phyloP scores from a whole-genome alignment of 2,329 filamentous ascomycete species.

The Cladosporium sphaerospermum region DNA sequence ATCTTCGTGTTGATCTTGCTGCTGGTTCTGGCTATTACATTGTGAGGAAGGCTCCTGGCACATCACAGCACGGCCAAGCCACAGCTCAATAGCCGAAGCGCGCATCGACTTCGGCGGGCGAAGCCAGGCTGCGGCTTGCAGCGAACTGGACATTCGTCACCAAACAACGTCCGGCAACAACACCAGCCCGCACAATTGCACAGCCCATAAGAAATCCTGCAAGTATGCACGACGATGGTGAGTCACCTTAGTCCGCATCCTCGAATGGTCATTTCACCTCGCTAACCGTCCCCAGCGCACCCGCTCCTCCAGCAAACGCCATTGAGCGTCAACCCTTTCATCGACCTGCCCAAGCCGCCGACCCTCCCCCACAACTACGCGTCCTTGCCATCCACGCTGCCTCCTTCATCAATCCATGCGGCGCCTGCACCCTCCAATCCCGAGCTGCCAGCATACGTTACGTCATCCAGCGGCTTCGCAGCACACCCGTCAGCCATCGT shows the following conservation, averaged over 20 bases:
- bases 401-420: slow-evolving; percentile 58
- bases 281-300: slow-evolving; percentile 50
- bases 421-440: slow-evolving; percentile 30
- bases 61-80: slow-evolving; percentile 12
- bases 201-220: slow-evolving; percentile 5
- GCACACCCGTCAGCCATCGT: slow-evolving; percentile 84
- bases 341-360: slow-evolving; percentile 80
- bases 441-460: slow-evolving; percentile 60
- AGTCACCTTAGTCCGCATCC: background rate
- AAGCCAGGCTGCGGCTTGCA: background rate
- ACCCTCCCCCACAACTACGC: slow-evolving; percentile 96
- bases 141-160: background rate
- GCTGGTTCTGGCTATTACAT: slow-evolving; percentile 67
- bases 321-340: slow-evolving; percentile 87
- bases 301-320: slow-evolving; percentile 87
- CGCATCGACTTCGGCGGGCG: background rate
- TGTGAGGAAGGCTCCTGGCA: slow-evolving; percentile 41
- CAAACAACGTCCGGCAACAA: slow-evolving; percentile 5
- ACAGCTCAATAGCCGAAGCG: slow-evolving; percentile 12
- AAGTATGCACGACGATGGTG: slow-evolving; percentile 30
- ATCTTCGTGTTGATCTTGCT: slow-evolving; percentile 85
- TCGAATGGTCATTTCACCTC: background rate
- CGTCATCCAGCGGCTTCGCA: slow-evolving; percentile 68
- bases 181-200: background rate
- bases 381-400: slow-evolving; percentile 77